Evolutionary conservation across 176 grass and related monocot genomes (phyloP).

Genomic region (Triticum monococcum): DNA sequence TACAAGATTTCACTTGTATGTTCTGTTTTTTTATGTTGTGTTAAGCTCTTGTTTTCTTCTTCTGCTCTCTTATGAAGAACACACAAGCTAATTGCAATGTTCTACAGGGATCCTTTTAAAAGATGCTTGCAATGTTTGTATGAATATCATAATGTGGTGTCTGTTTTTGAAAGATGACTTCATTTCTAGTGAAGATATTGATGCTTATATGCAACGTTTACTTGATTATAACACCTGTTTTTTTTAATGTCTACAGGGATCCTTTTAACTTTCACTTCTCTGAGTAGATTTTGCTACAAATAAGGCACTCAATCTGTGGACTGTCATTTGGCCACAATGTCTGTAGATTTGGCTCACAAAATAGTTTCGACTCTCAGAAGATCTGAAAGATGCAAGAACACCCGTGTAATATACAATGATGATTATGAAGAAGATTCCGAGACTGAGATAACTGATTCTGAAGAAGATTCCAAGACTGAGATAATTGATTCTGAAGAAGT

Average conservation of each 20-base stretch:
- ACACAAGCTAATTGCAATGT: neutral
- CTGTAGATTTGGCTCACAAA: neutral
- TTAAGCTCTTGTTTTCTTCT: neutral
- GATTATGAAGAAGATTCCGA: neutral
- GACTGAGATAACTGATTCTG: conserved; percentile 31
- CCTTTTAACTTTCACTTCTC: neutral
- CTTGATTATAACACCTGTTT: conserved; percentile 9
- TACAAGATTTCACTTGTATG: neutral
- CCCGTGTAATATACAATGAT: conserved; percentile 21
- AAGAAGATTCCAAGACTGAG: conserved; percentile 10
- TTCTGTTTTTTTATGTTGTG: neutral
- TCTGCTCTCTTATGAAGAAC: neutral
- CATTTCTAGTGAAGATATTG: conserved; percentile 7
- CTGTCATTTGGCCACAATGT: conserved; percentile 30
- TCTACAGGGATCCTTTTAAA: no score
- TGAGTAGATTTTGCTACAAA: neutral
- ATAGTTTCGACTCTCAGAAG: conserved; percentile 5
- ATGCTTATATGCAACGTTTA: neutral
- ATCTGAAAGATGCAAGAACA: conserved; percentile 42
- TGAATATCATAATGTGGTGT: neutral
- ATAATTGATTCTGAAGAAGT: conserved; percentile 44
- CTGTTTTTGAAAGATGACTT: neutral
- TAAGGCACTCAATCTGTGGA: neutral
- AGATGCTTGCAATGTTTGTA: neutral
- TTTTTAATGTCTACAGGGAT: conserved; percentile 31